Evolutionary conservation across 2,329 filamentous ascomycete genomes (phyloP).

Genomic region (Penicillium sp.): DNA sequence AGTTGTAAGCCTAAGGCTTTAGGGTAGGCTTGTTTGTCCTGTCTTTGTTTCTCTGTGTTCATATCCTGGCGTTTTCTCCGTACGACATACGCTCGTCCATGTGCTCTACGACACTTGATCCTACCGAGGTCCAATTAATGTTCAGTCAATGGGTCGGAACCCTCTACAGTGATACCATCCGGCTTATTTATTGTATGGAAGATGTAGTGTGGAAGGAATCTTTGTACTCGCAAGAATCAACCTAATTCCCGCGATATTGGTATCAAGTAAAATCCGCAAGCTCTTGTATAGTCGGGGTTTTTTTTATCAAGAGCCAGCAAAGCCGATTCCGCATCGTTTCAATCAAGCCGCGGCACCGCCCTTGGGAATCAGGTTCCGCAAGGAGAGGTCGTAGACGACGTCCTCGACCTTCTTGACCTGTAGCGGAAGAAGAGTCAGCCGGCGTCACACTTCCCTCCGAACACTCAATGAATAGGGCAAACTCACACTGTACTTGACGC

Average conservation of each 20-base stretch:
- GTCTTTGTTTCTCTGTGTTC: neutral
- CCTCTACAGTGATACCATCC: neutral
- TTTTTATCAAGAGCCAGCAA: neutral
- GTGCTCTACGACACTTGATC: neutral
- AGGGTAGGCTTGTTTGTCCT: conserved; percentile 7
- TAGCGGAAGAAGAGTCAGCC: conserved; percentile 5
- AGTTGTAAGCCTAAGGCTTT: neutral
- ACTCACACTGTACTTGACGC: conserved; percentile 80
- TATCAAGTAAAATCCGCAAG: neutral
- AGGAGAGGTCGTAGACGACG: conserved; percentile 90
- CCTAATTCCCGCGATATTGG: neutral
- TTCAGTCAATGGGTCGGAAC: neutral
- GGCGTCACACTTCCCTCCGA: neutral
- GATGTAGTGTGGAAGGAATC: neutral
- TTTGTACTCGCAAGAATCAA: neutral
- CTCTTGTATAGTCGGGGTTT: neutral
- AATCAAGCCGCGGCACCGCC: conserved; percentile 19
- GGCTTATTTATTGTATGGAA: neutral
- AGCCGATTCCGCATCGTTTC: neutral
- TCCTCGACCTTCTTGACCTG: conserved; percentile 95
- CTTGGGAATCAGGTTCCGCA: conserved; percentile 74
- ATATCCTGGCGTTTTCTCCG: conserved; percentile 3
- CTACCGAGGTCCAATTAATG: neutral
- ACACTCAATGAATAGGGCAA: neutral
- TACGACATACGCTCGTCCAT: conserved; percentile 4